Conservation (phyloP, 2,329 filamentous ascomycete species). For the Aspergillus niger region DNA sequence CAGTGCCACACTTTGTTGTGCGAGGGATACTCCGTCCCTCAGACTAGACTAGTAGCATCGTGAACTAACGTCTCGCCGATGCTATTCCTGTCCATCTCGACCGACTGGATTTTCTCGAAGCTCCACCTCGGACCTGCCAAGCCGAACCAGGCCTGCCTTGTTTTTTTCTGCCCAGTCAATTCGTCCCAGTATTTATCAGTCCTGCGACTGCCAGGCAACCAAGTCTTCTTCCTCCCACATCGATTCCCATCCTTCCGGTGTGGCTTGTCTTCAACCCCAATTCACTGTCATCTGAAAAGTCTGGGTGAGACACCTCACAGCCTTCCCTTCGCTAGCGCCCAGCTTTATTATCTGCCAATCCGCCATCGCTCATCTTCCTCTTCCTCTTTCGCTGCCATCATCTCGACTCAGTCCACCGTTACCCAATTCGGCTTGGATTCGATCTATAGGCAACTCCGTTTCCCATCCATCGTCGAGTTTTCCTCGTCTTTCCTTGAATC, state of each 20-base stretch:
- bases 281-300: too few species aligned
- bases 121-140: constrained; percentile 7
- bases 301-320: too few species aligned
- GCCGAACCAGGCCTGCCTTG: constrained; percentile 1
- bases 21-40: neutral
- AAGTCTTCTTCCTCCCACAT: too few species aligned
- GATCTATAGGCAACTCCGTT: neutral
- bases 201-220: neutral
- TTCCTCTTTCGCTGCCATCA: neutral
- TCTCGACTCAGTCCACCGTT: neutral
- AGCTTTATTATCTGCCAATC: neutral
- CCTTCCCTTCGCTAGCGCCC: neutral
- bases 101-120: too few species aligned
- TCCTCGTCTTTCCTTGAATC: neutral
- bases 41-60: too few species aligned
- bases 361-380: neutral
- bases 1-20: neutral
- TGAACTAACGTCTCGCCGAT: too few species aligned
- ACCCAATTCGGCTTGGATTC: neutral
- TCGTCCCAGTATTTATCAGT: neutral
- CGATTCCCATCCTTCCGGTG: too few species aligned
- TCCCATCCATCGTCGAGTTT: neutral
- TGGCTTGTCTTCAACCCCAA: too few species aligned
- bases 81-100: neutral
- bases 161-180: constrained; percentile 1